phyloP scores from a whole-genome alignment of 495 filamentous ascomycete genomes.

The Umbilicaria muhlenbergii region DNA sequence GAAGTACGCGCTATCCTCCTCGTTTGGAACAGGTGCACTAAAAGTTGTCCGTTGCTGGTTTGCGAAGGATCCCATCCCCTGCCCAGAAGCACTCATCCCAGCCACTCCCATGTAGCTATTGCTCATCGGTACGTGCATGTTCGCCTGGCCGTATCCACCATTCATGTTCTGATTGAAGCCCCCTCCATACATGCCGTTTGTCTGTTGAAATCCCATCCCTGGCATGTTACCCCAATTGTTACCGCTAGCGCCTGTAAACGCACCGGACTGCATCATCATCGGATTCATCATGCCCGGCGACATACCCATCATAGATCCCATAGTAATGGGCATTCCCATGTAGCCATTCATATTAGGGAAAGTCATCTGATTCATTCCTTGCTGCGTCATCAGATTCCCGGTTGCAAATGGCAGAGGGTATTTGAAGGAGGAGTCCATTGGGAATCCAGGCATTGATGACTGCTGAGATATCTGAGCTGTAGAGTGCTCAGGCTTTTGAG shows the following conservation, averaged over 20 bases:
- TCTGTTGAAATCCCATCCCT: constrained; percentile 5
- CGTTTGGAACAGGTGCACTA: constrained; percentile 42
- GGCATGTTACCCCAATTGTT: constrained; percentile 8
- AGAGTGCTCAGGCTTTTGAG: constrained; percentile 8
- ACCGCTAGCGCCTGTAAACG: constrained; percentile 9
- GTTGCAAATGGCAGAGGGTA: not conserved
- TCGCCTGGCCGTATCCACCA: constrained; percentile 21
- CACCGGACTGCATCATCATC: constrained; percentile 25
- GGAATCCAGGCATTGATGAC: constrained; percentile 16
- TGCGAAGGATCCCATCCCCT: constrained; percentile 34
- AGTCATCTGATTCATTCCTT: constrained; percentile 19
- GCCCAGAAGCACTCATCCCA: constrained; percentile 2
- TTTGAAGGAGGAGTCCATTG: constrained; percentile 3
- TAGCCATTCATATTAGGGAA: constrained; percentile 28
- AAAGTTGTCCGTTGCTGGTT: constrained; percentile 61
- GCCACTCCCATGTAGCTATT: constrained; percentile 10
- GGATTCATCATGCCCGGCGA: constrained; percentile 36
- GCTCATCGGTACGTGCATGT: constrained; percentile 12
- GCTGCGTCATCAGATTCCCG: constrained; percentile 3
- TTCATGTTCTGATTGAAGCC: constrained; percentile 26
- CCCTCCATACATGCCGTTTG: constrained; percentile 3
- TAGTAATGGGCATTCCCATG: constrained; percentile 22
- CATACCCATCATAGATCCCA: constrained; percentile 20
- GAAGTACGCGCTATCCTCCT: constrained; percentile 88
- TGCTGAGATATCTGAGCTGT: constrained; percentile 12